These are phyloP conservation scores for Ceratobasidium papillatum DNA, from an alignment of 1,284 basidiomycete species.

Conservation along the genomic window DNA sequence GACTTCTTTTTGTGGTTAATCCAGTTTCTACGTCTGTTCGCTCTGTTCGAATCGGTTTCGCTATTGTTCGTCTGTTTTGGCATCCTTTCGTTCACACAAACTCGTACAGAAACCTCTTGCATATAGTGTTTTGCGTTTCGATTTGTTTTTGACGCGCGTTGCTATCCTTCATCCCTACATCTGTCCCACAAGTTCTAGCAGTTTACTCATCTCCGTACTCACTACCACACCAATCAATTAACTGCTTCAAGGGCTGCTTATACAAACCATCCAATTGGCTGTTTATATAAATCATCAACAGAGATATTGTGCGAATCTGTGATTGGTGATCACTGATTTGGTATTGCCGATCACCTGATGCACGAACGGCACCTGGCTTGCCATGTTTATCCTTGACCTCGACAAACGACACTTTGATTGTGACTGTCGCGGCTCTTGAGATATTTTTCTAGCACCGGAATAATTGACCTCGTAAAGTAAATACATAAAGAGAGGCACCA, in stretches of 20 bases:
- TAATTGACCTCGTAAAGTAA: not conserved
- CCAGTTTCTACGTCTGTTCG: conserved; percentile 27
- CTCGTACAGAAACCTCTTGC: conserved; percentile 32
- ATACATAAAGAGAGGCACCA: not conserved
- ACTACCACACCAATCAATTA: conserved; percentile 39
- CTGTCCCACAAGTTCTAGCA: conserved; percentile 28
- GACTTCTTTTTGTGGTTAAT: conserved; percentile 9
- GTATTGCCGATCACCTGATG: conserved; percentile 19
- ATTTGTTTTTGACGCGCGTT: conserved; percentile 6
- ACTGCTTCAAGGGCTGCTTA: no score
- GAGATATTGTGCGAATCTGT: not conserved
- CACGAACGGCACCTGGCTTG: not conserved
- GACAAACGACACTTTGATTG: not conserved
- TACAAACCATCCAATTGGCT: not conserved
- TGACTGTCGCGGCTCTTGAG: not conserved
- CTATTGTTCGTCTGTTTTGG: conserved; percentile 11
- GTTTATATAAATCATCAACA: not conserved
- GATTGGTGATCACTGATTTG: not conserved
- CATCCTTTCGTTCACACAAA: conserved; percentile 38
- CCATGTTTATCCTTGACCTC: conserved; percentile 23
- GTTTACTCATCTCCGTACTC: conserved; percentile 2
- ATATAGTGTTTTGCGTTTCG: conserved; percentile 12
- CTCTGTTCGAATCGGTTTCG: conserved; percentile 34
- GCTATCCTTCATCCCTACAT: conserved; percentile 25
- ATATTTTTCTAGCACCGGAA: not conserved